Conservation (phyloP, 768 basidiomycete genomes). For the Lyophyllum semitale region DNA sequence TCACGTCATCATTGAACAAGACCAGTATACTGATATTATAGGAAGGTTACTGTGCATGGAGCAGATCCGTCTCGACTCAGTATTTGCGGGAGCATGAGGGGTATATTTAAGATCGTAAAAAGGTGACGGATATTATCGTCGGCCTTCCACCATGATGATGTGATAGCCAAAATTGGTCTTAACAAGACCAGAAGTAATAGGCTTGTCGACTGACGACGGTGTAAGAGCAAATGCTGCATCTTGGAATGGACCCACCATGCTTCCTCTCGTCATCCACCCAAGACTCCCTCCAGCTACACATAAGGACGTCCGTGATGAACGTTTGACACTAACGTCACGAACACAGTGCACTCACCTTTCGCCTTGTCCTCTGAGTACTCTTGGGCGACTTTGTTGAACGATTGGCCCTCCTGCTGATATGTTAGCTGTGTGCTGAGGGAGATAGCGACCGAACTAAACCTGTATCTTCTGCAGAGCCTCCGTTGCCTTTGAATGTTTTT, state of each 20-base stretch:
- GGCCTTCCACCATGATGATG: constrained; percentile 90
- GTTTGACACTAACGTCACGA: neutral
- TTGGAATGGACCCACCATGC: constrained; percentile 89
- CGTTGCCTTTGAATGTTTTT: constrained; percentile 79
- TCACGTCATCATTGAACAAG: no score
- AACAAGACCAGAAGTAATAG: constrained; percentile 67
- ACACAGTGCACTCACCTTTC: constrained; percentile 52
- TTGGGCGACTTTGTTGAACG: constrained; percentile 88
- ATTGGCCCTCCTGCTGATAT: constrained; percentile 58
- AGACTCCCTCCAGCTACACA: constrained; percentile 76
- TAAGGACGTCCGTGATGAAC: neutral
- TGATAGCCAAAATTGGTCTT: constrained; percentile 88
- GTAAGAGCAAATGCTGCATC: constrained; percentile 83
- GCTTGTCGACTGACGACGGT: constrained; percentile 82
- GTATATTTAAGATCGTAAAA: neutral
- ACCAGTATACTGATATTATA: no score
- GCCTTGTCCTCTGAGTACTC: constrained; percentile 93
- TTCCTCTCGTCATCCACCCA: constrained; percentile 85
- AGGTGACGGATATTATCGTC: constrained; percentile 42
- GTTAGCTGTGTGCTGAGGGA: neutral
- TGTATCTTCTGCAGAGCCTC: constrained; percentile 82
- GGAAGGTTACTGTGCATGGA: no score
- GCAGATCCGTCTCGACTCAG: no score
- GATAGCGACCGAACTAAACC: constrained; percentile 38
- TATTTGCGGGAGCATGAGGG: neutral